These are phyloP conservation scores for Mucor circinelloides DNA, from an alignment of 371 early-diverging fungal species.

Conservation along the genomic window DNA sequence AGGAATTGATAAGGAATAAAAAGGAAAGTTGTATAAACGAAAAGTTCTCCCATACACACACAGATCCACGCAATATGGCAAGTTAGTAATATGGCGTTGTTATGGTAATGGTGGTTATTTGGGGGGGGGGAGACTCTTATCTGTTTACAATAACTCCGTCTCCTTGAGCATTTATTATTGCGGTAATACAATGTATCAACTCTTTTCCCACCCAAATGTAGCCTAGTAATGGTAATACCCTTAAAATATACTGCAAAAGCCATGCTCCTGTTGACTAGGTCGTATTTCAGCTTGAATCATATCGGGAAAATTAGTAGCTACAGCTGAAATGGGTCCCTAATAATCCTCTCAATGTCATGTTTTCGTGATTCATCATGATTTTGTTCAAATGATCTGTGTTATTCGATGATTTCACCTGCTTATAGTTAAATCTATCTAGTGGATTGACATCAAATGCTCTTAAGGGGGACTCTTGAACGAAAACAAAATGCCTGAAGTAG, in stretches of 20 bases:
- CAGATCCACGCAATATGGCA: not conserved
- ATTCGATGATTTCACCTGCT: not conserved
- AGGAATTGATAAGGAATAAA: not conserved
- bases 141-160: not conserved
- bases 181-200: not conserved
- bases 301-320: not conserved
- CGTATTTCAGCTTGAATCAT: not conserved
- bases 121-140: not conserved
- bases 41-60: not conserved
- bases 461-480: not conserved
- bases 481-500: not conserved
- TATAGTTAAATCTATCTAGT: not conserved
- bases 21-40: not conserved
- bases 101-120: not conserved
- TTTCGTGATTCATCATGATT: not conserved
- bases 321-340: not conserved
- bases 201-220: not conserved
- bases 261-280: not conserved
- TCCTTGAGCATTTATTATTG: not conserved
- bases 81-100: not conserved
- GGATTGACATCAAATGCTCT: not conserved
- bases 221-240: not conserved
- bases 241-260: slow-evolving; percentile 3
- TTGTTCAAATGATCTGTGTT: not conserved
- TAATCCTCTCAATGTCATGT: not conserved